These are phyloP conservation scores for Fomitopsis pulvina DNA, from an alignment of 768 basidiomycete species.

Conservation along the genomic window DNA sequence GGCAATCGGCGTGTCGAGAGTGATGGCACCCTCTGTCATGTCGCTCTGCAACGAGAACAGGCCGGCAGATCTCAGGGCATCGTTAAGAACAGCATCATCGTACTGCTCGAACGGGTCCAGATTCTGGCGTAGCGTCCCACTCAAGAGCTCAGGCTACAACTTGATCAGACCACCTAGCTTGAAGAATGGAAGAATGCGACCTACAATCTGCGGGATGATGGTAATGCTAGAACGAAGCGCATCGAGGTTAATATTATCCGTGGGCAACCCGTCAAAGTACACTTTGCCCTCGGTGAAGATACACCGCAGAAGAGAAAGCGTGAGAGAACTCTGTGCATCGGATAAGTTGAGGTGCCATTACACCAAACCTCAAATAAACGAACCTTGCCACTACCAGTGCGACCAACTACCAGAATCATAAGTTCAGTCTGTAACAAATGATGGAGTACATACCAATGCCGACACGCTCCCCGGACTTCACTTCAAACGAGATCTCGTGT, in stretches of 20 bases:
- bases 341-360: no score
- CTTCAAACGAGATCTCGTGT: constrained; percentile 42
- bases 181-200: constrained; percentile 8
- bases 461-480: constrained; percentile 51
- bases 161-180: not conserved
- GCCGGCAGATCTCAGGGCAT: constrained; percentile 41
- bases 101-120: constrained; percentile 52
- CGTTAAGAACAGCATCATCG: constrained; percentile 44
- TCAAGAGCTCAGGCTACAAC: constrained; percentile 43
- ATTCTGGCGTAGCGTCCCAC: constrained; percentile 50
- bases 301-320: constrained; percentile 42
- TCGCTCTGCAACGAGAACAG: constrained; percentile 32
- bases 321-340: constrained; percentile 38
- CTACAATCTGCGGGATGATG: constrained; percentile 34
- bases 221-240: constrained; percentile 40
- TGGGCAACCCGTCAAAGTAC: constrained; percentile 36
- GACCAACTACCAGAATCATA: constrained; percentile 34
- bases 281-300: constrained; percentile 44
- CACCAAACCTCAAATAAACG: constrained; percentile 4
- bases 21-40: constrained; percentile 30
- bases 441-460: constrained; percentile 37
- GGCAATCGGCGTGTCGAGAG: constrained; percentile 38
- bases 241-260: constrained; percentile 37
- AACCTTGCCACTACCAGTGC: constrained; percentile 53
- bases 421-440: not conserved